Evolutionary conservation across 2,329 filamentous ascomycete species (phyloP), one percentile per base, ranked within the genome.

Genomic region (Diaporthe citri): DNA sequence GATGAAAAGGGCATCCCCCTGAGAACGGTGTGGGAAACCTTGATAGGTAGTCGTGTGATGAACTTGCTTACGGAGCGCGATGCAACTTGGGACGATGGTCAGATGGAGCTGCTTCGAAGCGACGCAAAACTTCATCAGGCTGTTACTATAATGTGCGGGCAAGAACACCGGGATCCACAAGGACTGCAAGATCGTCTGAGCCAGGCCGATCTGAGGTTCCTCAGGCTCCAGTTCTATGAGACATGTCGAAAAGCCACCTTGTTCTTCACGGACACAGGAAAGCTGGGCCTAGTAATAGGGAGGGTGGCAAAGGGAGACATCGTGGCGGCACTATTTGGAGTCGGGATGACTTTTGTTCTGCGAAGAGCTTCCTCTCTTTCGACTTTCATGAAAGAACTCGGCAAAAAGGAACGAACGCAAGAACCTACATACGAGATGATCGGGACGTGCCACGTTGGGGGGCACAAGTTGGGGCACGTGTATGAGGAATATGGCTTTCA

Each of bases 191-290:
- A 69, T 12, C 3, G 6, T 39, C 34, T 55, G 22, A 41, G 28
- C 34, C 15, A 31, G 25, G 64, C 31, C 2, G 62, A 51, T 0
- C 43, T 34, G 20, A 34, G 62, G 6, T 67, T 67, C 13, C 34
- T 51, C 28, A 28, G 34, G 2, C 41, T 43, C 4, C 62, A 67
- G 20, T 28, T 67, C 10, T 67, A 36, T 36, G 43, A 31, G 8
- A 36, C 46, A 36, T 72, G 52, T 20, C 39, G 28, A 15, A 46
- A 34, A 28, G 34, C 46, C 3, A 56, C 48, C 17, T 13, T 72
- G 43, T 64, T 72, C 48, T 39, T 64, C 12, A 72, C 71, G 10
- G 71, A 72, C 17, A 72, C 56, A 5, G 71, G 71, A 10, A 48
- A 41, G 9, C 17, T 72, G 15, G 71, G 57, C 15, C 3, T 72